Base-by-base conservation (phyloP, 768 basidiomycete genomes). In the Hortiboletus campestris region DNA sequence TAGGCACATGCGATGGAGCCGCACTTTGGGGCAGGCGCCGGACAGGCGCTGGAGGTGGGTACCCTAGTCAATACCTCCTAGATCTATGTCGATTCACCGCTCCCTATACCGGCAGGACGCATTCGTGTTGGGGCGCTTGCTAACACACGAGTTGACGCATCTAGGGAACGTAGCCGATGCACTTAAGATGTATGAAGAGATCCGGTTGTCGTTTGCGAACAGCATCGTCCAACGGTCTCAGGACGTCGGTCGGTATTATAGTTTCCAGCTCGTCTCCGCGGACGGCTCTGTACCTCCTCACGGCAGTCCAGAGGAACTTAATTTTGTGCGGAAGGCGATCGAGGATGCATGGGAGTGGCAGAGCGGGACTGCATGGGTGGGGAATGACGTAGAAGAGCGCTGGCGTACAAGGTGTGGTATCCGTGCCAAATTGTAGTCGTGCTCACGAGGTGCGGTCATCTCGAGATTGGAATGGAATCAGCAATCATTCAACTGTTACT, bases 31-130 rank as follows among this genome's bases (percentile, higher is more conserved):
- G 74, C 78, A 0, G 80, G 80, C 4, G 81, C 78, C 4, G 77
- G 79, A 4, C 79, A 79, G 50, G 79, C 80, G 1, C 74, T 81
- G n/a, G 81, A 81, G 65, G 78, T 78, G 42, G 12, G 64, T 45
- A 9, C 19, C 16, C n/a, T 34, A 4, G 14, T 13, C 29, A 35
- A 61, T 49, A 14, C 6, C 4, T 2, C 6, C 16, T 9, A 3
- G 7, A 5, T n/a, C 6, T 12, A 31, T 44, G 4, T 28, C 2
- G 6, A 53, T n/a, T 29, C 36, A 54, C 16, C 19, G 1, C 16
- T 20, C 31, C 5, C 12, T 29, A 29, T 29, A 17, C 20, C 20
- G 12, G 1, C 20, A 66, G 65, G 75, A 75, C 46, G 70, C 66
- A 17, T 64, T 64, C 49, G 58, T 74, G 13, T 59, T 75, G 31